Evolutionary conservation across 768 basidiomycete species (phyloP).

Genomic region (Amanita jacksonii): DNA sequence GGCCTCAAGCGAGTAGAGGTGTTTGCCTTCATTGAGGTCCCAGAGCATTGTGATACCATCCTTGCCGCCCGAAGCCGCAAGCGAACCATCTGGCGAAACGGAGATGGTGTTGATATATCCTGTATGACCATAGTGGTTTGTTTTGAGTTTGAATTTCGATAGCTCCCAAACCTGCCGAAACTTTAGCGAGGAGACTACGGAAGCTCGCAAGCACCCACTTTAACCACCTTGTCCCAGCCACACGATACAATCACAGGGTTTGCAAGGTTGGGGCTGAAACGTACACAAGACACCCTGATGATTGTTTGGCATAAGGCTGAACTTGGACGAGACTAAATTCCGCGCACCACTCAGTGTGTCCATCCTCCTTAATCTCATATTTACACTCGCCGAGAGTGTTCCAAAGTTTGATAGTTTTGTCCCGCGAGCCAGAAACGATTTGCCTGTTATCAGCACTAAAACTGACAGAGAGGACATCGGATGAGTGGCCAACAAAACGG

Average conservation of each 20-base stretch:
- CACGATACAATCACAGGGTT: slow-evolving; percentile 99
- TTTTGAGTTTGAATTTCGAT: slow-evolving; percentile 99
- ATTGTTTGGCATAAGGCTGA: slow-evolving; percentile 2
- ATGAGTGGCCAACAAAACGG: slow-evolving; percentile 95
- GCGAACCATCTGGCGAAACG: slow-evolving; percentile 96
- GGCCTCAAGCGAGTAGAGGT: slow-evolving; percentile 98
- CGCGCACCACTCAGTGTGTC: slow-evolving; percentile 86
- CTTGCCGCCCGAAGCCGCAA: slow-evolving; percentile 98
- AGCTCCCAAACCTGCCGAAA: slow-evolving; percentile 90
- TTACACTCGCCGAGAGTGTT: slow-evolving; percentile 99
- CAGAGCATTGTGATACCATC: slow-evolving; percentile 99
- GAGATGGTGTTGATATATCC: slow-evolving; percentile 99
- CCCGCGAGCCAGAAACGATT: slow-evolving; percentile 97
- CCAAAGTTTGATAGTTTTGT: slow-evolving; percentile 98
- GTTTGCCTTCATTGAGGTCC: slow-evolving; percentile 99
- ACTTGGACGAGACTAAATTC: background rate
- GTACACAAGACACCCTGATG: slow-evolving; percentile 92
- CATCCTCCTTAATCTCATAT: slow-evolving; percentile 98
- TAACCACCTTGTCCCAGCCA: slow-evolving; percentile 99
- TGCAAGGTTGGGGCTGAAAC: slow-evolving; percentile 95
- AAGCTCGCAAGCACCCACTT: slow-evolving; percentile 48
- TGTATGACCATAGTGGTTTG: slow-evolving; percentile 99
- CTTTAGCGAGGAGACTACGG: background rate
- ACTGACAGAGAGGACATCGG: slow-evolving; percentile 97
- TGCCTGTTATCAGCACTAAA: slow-evolving; percentile 99